Base-by-base conservation (phyloP, 176 grass and related monocot genomes). In the Tillandsia leiboldiana region DNA sequence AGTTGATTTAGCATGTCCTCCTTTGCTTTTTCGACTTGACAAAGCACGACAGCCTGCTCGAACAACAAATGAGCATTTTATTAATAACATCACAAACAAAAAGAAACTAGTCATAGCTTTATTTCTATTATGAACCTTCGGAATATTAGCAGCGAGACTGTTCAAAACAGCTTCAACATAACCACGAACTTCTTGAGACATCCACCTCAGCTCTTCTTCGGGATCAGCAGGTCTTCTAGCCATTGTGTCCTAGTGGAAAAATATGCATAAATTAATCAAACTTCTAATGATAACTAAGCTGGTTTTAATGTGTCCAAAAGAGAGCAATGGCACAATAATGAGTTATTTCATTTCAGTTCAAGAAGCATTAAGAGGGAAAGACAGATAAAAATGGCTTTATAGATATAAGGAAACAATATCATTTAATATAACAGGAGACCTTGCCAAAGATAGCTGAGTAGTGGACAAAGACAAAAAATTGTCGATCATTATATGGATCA, bases 11-110 rank as follows among this genome's bases (percentile, higher is more conserved):
- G 84, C 93, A 96, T 96, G 63, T 96, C 89, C 79, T 96, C 94
- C 76, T 93, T 99, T 75, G 94, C 84, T 71, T 99, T 99, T 65
- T 99, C 90, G 50, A 99, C 94, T 99, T 99, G 90, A 76, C 94
- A 99, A 64, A 99, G 82, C 63, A 99, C 90, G 26, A 99, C 84
- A 49, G 90, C 94, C 94, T 99, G 78, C 75, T 75, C 67, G 33
- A 9, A 84, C 69, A 92, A 17, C 26, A 73, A 15, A 72, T 67
- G 20, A 42, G 9, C 8, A 67, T 42, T 13, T 66, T 13, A n/a
- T 62, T 62, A 22, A 8, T 33, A 33, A 66, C 13, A 66, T 48
- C 14, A 42, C 64, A 28, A 28, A 48, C 12, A 17, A 66, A 22
- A 12, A 9, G 48, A 11, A 42, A 17, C n/a, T 59, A 59, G 7